Percentiles rank a stretch among this genome's conserved stretches.
phyloP scores from a whole-genome alignment of 2,329 filamentous ascomycete species.

The Fusarium dimerum region DNA sequence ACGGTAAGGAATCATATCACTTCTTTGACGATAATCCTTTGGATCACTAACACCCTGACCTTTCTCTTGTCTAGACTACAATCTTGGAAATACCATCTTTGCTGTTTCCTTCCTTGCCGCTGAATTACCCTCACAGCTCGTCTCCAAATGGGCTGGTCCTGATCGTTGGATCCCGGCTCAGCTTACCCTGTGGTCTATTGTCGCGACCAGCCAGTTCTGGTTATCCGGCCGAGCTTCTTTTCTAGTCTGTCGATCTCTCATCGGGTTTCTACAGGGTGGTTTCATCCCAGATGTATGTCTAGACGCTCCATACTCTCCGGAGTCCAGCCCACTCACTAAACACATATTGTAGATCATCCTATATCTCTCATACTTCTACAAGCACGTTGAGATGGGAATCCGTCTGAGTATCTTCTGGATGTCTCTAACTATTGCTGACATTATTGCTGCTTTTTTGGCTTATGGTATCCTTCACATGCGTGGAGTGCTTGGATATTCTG shows the following conservation, averaged over 20 bases:
- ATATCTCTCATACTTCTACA: too few species aligned
- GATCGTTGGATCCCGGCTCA: constrained; percentile 48
- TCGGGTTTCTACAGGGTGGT: constrained; percentile 46
- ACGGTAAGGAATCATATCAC: constrained; percentile 28
- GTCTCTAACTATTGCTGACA: too few species aligned
- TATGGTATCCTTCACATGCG: too few species aligned
- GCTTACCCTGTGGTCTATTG: constrained; percentile 48
- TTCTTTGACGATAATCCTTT: background rate
- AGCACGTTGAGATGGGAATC: too few species aligned
- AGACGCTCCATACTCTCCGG: too few species aligned
- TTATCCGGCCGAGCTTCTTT: constrained; percentile 41
- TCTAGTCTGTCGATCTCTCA: constrained; percentile 38
- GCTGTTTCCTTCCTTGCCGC: constrained; percentile 33
- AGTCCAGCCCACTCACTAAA: too few species aligned
- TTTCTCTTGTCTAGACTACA: constrained; percentile 33
- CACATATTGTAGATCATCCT: too few species aligned
- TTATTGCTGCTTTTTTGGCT: too few species aligned
- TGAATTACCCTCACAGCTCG: constrained; percentile 58
- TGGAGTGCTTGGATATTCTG: too few species aligned
- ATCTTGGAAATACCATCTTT: constrained; percentile 37
- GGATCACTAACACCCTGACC: too few species aligned
- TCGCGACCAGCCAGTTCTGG: constrained; percentile 50
- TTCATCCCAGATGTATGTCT: constrained; percentile 51
- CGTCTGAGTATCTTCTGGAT: too few species aligned
- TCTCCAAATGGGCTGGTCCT: constrained; percentile 58